Evolutionary conservation across 768 basidiomycete species (phyloP).

Genomic region (Calvatia gigantea): DNA sequence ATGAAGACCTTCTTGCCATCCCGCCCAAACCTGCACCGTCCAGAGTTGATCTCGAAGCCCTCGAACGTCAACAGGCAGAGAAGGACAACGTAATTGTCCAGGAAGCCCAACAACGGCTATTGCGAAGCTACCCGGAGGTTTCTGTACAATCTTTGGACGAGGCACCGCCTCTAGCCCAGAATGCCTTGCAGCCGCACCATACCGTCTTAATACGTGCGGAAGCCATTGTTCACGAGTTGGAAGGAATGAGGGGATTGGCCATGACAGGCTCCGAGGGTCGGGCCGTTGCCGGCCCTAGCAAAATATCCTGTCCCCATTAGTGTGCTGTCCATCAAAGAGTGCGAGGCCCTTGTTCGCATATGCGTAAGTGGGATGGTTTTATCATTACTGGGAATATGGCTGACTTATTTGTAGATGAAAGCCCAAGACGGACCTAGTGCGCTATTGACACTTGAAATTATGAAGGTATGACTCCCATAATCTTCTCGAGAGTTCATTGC

Average conservation of each 20-base stretch:
- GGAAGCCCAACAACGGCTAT: background rate
- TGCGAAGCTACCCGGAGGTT: constrained; percentile 3
- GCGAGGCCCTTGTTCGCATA: constrained; percentile 49
- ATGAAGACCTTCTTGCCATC: constrained; percentile 16
- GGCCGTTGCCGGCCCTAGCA: constrained; percentile 1
- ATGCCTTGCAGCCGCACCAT: constrained; percentile 22
- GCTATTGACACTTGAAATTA: constrained; percentile 47
- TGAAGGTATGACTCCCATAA: constrained; percentile 36
- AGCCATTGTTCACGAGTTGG: constrained; percentile 31
- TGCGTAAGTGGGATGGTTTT: constrained; percentile 34
- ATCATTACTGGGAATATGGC: constrained; percentile 6
- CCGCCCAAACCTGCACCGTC: constrained; percentile 9
- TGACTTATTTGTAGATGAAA: constrained; percentile 34
- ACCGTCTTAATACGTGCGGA: constrained; percentile 33
- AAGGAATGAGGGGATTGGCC: constrained; percentile 21
- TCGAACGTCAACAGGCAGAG: constrained; percentile 2
- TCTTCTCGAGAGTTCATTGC: background rate
- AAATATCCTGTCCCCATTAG: constrained; percentile 34
- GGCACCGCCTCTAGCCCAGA: constrained; percentile 5
- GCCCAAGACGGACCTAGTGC: constrained; percentile 46
- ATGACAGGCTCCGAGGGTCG: constrained; percentile 16
- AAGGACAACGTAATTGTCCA: constrained; percentile 8
- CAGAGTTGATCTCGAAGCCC: constrained; percentile 3
- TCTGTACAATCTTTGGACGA: constrained; percentile 1
- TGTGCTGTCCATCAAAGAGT: constrained; percentile 49